These are phyloP conservation scores for Barnettozyma sp. DNA, from an alignment of 805 yeast species.

Conservation along the genomic window DNA sequence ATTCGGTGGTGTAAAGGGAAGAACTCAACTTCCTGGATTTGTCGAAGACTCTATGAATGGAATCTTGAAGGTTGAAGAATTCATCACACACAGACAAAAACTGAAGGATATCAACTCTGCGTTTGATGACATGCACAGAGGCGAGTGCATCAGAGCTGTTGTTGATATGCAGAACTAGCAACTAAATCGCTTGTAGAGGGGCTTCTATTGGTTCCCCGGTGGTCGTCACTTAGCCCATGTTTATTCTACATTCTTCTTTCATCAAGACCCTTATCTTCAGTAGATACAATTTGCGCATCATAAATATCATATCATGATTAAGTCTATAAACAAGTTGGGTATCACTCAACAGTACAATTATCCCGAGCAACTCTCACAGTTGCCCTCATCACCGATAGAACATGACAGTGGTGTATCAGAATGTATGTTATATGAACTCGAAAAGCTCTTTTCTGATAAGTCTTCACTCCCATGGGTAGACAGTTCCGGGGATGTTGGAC, in stretches of 20 bases:
- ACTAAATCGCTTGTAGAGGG: conserved; percentile 6
- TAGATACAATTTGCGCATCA: no score
- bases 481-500: no score
- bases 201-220: no score
- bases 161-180: conserved; percentile 35
- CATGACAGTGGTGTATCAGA: conserved; percentile 3
- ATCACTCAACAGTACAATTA: neutral
- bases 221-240: no score
- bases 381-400: conserved; percentile 4
- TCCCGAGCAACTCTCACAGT: conserved; percentile 12
- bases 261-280: no score
- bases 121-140: conserved; percentile 90
- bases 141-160: conserved; percentile 92
- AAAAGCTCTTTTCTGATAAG: no score
- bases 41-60: conserved; percentile 83
- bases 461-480: conserved; percentile 1
- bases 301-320: no score
- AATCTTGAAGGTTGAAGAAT: conserved; percentile 83
- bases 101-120: conserved; percentile 79
- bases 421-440: conserved; percentile 2
- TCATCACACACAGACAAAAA: conserved; percentile 83
- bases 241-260: no score
- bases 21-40: conserved; percentile 86
- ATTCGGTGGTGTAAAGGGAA: conserved; percentile 98
- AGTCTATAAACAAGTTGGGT: no score